phyloP scores from a whole-genome alignment of 352 stramenopile species.

The Phytophthora citricola region DNA sequence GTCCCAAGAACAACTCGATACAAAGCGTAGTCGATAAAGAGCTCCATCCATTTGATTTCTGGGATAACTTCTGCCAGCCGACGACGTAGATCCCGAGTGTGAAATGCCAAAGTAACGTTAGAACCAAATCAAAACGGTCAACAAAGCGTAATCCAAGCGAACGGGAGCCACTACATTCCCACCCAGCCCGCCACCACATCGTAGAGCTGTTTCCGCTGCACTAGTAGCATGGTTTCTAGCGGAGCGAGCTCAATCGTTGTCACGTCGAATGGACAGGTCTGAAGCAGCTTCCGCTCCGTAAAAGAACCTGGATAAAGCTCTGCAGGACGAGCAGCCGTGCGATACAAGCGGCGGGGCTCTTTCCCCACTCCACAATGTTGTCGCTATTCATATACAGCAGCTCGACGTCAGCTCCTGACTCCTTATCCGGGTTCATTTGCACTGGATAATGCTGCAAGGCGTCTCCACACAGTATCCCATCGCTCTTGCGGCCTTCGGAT shows the following conservation, averaged over 20 bases:
- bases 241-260: conserved; percentile 32
- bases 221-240: conserved; percentile 28
- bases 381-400: conserved; percentile 66
- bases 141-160: conserved; percentile 11
- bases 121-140: conserved; percentile 11
- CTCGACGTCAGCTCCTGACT: conserved; percentile 23
- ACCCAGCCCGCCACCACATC: conserved; percentile 29
- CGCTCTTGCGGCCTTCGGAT: conserved; percentile 11
- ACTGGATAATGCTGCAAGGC: conserved; percentile 52
- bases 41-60: not conserved
- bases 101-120: not conserved
- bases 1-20: too few species aligned
- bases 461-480: conserved; percentile 51
- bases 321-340: conserved; percentile 35
- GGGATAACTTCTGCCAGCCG: not conserved
- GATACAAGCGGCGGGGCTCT: conserved; percentile 29
- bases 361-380: conserved; percentile 45
- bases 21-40: not conserved
- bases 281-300: conserved; percentile 39
- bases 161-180: conserved; percentile 11
- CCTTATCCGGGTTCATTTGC: conserved; percentile 16
- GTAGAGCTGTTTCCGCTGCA: conserved; percentile 33
- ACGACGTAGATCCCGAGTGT: not conserved
- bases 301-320: conserved; percentile 48
- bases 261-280: conserved; percentile 50